Percentiles rank a stretch among this genome's conserved stretches.
Evolutionary conservation across 768 basidiomycete genomes (phyloP).

Genomic region (Tricholoma hemisulphureum): DNA sequence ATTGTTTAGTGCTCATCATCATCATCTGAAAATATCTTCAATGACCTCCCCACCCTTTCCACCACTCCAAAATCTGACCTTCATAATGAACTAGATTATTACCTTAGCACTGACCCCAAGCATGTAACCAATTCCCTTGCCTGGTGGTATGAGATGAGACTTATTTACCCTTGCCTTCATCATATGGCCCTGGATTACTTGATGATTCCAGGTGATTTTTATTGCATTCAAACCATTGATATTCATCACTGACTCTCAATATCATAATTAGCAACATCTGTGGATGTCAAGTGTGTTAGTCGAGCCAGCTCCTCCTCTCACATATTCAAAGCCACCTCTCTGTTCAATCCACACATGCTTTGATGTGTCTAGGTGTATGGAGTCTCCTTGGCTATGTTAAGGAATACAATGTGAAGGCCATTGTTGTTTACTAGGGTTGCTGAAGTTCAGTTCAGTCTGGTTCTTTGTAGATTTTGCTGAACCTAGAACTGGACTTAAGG

Average conservation of each 20-base stretch:
- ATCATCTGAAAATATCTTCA: not conserved
- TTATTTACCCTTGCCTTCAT: conserved; percentile 23
- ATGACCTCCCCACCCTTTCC: not conserved
- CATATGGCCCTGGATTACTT: conserved; percentile 33
- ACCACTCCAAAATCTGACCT: not conserved
- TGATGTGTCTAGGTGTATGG: not conserved
- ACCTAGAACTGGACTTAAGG: conserved; percentile 3
- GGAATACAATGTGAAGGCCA: not conserved
- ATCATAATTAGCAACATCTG: conserved; percentile 3
- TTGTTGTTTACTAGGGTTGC: not conserved
- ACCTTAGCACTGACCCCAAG: conserved; percentile 22
- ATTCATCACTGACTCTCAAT: not conserved
- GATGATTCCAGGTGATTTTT: conserved; percentile 28
- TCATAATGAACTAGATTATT: conserved; percentile 21
- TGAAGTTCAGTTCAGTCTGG: conserved; percentile 1
- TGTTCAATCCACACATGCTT: not conserved
- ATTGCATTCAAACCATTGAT: not conserved
- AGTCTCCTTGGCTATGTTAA: not conserved
- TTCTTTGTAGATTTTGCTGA: not conserved
- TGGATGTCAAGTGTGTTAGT: conserved; percentile 6
- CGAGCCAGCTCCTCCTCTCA: not conserved
- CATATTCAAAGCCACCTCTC: not conserved
- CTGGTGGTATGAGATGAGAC: conserved; percentile 25
- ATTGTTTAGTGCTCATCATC: not conserved
- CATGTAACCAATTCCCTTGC: conserved; percentile 16